phyloP scores from a whole-genome alignment of 306 rosid species.

The Prunus mira region DNA sequence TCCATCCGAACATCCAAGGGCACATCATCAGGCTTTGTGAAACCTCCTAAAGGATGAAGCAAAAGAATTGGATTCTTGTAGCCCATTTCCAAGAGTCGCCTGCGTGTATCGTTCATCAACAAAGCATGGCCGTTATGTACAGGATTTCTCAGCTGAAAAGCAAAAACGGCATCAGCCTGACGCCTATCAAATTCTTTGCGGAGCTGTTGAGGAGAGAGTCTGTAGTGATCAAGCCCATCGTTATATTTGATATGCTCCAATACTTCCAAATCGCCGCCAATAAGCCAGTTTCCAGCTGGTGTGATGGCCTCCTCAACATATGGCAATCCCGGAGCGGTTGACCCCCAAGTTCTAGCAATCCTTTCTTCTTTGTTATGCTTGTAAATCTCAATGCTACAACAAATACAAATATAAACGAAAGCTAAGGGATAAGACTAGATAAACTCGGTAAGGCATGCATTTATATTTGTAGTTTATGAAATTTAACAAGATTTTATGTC shows the following conservation, averaged over 20 bases:
- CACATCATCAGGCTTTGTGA: slow-evolving; percentile 85
- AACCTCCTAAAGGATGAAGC: slow-evolving; percentile 99
- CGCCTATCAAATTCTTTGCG: slow-evolving; percentile 80
- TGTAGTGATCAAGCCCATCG: slow-evolving; percentile 88
- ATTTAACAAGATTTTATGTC: not conserved
- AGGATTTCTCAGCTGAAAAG: slow-evolving; percentile 92
- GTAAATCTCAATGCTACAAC: slow-evolving; percentile 80
- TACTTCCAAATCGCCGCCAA: slow-evolving; percentile 94
- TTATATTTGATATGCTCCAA: slow-evolving; percentile 69
- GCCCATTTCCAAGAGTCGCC: slow-evolving; percentile 80
- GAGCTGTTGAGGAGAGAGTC: slow-evolving; percentile 91
- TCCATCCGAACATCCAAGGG: slow-evolving; percentile 99
- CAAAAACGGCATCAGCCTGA: slow-evolving; percentile 92
- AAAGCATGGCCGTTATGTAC: slow-evolving; percentile 97
- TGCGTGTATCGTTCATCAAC: slow-evolving; percentile 92
- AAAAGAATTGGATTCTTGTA: slow-evolving; percentile 82
- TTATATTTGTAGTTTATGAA: not conserved
- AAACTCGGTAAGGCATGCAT: not conserved
- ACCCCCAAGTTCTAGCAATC: slow-evolving; percentile 96
- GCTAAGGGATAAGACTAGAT: not conserved
- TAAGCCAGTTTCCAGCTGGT: slow-evolving; percentile 86
- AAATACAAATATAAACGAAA: not conserved
- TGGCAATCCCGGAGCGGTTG: slow-evolving; percentile 86
- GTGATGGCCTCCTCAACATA: slow-evolving; percentile 82
- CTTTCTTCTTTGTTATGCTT: slow-evolving; percentile 98